These are phyloP conservation scores for Telopea speciosissima DNA, from an alignment of 177 flowering plant genomes.

Conservation along the genomic window DNA sequence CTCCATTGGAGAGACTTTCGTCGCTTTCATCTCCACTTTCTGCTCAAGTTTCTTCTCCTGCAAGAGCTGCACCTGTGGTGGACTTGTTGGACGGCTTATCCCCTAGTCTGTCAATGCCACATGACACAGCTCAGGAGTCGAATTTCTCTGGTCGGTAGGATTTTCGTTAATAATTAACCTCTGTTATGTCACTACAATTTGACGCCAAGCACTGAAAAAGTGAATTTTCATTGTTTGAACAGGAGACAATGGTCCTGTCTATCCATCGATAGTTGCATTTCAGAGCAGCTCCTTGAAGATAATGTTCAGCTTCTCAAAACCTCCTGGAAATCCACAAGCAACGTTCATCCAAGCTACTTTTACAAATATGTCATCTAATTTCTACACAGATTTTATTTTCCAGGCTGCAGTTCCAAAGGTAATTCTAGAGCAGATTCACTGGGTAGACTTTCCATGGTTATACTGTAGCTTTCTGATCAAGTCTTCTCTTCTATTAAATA, in stretches of 20 bases:
- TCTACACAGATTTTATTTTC: conserved; percentile 69
- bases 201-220: conserved; percentile 5
- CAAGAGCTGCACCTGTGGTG: conserved; percentile 50
- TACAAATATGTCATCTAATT: conserved; percentile 56
- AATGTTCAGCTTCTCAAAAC: conserved; percentile 73
- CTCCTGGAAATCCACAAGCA: conserved; percentile 55
- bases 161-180: conserved; percentile 2
- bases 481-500: neutral
- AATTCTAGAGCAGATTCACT: conserved; percentile 8
- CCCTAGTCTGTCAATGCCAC: conserved; percentile 35
- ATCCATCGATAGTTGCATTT: conserved; percentile 69
- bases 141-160: conserved; percentile 9
- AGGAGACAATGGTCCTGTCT: conserved; percentile 49
- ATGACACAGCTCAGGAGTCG: conserved; percentile 21
- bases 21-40: conserved; percentile 38
- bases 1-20: conserved; percentile 39
- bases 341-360: conserved; percentile 73
- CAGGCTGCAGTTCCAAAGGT: conserved; percentile 99
- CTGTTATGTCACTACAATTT: conserved; percentile 3
- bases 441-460: neutral
- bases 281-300: conserved; percentile 76
- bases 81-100: conserved; percentile 80
- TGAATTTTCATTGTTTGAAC: conserved; percentile 16
- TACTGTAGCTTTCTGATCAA: neutral
- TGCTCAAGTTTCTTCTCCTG: conserved; percentile 34